phyloP scores from a whole-genome alignment of 768 basidiomycete genomes.

The Grammothele lineata region DNA sequence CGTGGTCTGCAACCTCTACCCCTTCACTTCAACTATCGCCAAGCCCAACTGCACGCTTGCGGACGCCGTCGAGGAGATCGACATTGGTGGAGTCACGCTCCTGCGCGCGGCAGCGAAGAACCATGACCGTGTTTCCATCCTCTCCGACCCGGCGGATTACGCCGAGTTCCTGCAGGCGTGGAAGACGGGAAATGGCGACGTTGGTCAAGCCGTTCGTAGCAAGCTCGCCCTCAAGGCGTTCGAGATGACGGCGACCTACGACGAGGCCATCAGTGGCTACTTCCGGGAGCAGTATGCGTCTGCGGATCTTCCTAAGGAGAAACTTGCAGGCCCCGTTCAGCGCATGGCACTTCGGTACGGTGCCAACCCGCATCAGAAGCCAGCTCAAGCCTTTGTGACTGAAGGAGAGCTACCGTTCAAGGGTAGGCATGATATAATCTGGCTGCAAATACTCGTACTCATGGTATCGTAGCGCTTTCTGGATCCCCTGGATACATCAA shows the following conservation, averaged over 20 bases:
- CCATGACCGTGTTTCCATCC: conserved; percentile 85
- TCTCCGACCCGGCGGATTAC: conserved; percentile 90
- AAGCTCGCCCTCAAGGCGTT: conserved; percentile 95
- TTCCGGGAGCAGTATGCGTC: conserved; percentile 95
- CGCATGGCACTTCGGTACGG: conserved; percentile 88
- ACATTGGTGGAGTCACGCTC: conserved; percentile 97
- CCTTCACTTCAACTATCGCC: conserved; percentile 88
- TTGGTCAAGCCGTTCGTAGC: conserved; percentile 65
- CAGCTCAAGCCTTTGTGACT: conserved; percentile 92
- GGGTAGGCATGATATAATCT: conserved; percentile 41
- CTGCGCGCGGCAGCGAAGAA: conserved; percentile 98
- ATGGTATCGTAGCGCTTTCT: conserved; percentile 60
- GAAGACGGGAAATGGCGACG: conserved; percentile 69
- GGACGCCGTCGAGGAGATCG: conserved; percentile 95
- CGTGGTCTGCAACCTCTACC: conserved; percentile 99
- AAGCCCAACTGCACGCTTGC: conserved; percentile 86
- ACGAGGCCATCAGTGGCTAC: conserved; percentile 93
- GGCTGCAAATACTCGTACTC: not conserved
- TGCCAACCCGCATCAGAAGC: conserved; percentile 98
- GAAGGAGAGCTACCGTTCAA: conserved; percentile 91
- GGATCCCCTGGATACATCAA: conserved; percentile 99
- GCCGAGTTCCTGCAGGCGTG: conserved; percentile 72
- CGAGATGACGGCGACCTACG: conserved; percentile 92
- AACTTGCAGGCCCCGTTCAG: conserved; percentile 69
- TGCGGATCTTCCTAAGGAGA: conserved; percentile 59